Percentiles rank a stretch among this genome's conserved stretches.
Conservation (phyloP, 2,329 filamentous ascomycete species). For the Hymenoscyphus infarciens region DNA sequence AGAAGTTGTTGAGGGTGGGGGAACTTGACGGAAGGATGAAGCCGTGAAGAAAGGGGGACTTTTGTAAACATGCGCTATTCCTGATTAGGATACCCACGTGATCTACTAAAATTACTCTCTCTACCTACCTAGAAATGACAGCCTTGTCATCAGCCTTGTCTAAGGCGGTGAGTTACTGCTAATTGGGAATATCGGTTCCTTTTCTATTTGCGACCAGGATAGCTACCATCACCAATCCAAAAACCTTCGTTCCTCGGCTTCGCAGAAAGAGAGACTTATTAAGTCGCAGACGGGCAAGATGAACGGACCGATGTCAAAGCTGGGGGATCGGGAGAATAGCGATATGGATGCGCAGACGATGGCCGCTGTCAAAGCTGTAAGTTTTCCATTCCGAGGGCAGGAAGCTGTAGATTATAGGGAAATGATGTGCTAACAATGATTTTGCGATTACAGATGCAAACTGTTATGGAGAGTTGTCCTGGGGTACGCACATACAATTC, state of each 20-base stretch:
- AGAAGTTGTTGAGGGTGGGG: neutral
- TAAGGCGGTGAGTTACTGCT: neutral
- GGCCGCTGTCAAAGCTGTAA: constrained; percentile 15
- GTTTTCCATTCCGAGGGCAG: neutral
- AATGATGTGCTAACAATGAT: neutral
- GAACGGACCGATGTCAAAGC: constrained; percentile 7
- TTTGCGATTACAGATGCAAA: constrained; percentile 11
- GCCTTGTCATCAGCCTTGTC: neutral
- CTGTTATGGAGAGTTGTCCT: constrained; percentile 14
- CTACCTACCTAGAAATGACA: neutral
- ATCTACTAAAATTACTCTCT: too few relatives aligned
- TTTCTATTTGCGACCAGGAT: neutral
- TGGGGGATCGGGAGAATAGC: neutral
- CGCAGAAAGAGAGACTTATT: neutral
- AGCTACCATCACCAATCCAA: neutral
- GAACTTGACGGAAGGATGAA: constrained; percentile 1
- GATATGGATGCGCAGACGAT: constrained; percentile 12
- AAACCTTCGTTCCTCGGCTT: neutral
- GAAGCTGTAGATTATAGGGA: neutral
- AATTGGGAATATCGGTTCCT: neutral
- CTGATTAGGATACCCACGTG: neutral
- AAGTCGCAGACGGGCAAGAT: neutral
- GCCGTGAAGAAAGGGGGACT: neutral
- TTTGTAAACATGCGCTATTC: too few relatives aligned
- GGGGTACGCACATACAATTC: constrained; percentile 6